A percentile compares a stretch with the other conserved stretches of the same genome.
phyloP scores from a whole-genome alignment of 2,329 filamentous ascomycete genomes.

The Fusarium succisae region DNA sequence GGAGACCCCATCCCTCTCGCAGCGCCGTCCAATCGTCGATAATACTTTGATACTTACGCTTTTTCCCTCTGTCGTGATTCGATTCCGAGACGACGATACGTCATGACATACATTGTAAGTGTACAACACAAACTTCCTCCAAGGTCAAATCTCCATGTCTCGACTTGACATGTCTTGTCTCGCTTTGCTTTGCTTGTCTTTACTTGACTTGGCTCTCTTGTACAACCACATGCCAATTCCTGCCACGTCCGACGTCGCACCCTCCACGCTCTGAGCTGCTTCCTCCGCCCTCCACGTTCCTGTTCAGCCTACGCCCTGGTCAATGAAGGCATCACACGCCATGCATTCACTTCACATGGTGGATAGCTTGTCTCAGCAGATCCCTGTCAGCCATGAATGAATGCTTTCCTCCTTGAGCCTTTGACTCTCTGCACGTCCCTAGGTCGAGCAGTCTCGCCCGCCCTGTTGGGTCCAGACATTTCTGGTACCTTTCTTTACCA shows the following conservation, averaged over 20 bases:
- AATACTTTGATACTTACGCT: not conserved
- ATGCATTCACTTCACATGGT: slow-evolving; percentile 34
- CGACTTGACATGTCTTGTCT: not conserved
- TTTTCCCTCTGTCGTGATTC: slow-evolving; percentile 25
- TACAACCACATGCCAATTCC: slow-evolving; percentile 35
- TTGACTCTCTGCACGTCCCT: slow-evolving; percentile 21
- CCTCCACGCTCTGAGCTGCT: slow-evolving; percentile 21
- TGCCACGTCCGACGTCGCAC: slow-evolving; percentile 39
- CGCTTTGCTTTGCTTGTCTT: not conserved
- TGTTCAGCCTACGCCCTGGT: slow-evolving; percentile 32
- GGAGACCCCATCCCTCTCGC: slow-evolving; percentile 24
- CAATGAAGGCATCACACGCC: slow-evolving; percentile 33
- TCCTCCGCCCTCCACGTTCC: slow-evolving; percentile 33
- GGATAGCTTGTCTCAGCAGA: slow-evolving; percentile 20
- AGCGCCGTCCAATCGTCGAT: slow-evolving; percentile 34
- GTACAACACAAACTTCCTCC: slow-evolving; percentile 24
- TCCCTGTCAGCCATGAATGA: slow-evolving; percentile 23
- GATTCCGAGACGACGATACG: slow-evolving; percentile 42
- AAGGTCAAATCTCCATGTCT: slow-evolving; percentile 24
- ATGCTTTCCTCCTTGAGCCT: slow-evolving; percentile 18
- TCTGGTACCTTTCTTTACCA: slow-evolving; percentile 22
- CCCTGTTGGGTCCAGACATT: slow-evolving; percentile 28
- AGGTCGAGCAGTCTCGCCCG: slow-evolving; percentile 15
- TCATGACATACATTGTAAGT: slow-evolving; percentile 55
- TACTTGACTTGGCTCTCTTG: slow-evolving; percentile 13